Evolutionary conservation across 2,329 filamentous ascomycete genomes (phyloP), one percentile per base, ranked within the genome.

Genomic region (Colletotrichum destructivum): DNA sequence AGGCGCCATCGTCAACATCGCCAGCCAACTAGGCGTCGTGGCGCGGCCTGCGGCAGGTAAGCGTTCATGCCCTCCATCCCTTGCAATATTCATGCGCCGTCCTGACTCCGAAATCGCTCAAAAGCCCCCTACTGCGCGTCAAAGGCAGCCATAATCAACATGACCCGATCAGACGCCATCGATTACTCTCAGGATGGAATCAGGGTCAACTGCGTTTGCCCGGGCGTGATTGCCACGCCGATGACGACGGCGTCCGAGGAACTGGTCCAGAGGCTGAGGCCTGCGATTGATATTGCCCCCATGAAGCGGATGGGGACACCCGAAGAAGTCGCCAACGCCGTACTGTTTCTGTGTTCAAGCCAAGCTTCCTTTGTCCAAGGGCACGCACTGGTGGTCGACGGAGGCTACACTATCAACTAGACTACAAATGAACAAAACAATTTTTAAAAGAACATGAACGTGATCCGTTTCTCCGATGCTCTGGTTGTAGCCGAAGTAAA

Each of bases 141-240:
- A 4, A 91, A 91, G 73, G 85, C 88, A 16, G 89, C 88, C 0
- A 84, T 90, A 2, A 86, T 90, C 61, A 87, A 85, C 26, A 84
- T 91, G 84, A 90, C 89, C 0, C 81, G 85, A 7, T 82, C 86
- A 0, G 88, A 89, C 73, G 88, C 87, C 1, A 88, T 89, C 23
- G 86, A 90, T 73, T 89, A 90, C 75, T 86, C 88, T 0, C 73
- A 73, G 2, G 80, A 83, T 47, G 77, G 76, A 1, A 82, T 84
- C 59, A 76, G 82, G 16, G 75, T 83, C 31, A 84, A 93, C 80
- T 92, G 89, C 38, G 87, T 93, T 67, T 91, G 89, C 55, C 91
- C 92, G 0, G 91, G 92, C 0, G 91, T 92, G 74, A 92, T 87
- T 52, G 82, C 83, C 49, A 87, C 85, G 3, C 84, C 84, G 0